Percentiles rank a stretch among this genome's conserved stretches.
These are phyloP conservation scores for Diaporthe capsici DNA, from an alignment of 2,329 filamentous ascomycete genomes.

Conservation along the genomic window DNA sequence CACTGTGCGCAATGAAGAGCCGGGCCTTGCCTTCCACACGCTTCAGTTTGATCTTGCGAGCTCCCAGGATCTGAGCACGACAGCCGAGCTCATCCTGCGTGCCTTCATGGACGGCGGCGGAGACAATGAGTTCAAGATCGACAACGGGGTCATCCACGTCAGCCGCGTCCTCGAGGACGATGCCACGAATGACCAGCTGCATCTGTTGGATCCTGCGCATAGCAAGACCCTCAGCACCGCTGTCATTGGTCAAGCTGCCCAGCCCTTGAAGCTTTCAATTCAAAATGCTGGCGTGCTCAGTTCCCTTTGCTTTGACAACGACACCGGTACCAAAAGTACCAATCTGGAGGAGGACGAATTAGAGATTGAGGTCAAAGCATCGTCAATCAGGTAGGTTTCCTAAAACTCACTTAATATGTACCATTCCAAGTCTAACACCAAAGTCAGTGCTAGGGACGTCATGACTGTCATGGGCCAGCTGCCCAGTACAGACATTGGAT, in stretches of 20 bases:
- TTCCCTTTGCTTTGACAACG: neutral
- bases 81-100: conserved; percentile 1
- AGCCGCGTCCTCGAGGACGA: neutral
- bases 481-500: conserved; percentile 43
- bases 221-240: conserved; percentile 1
- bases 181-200: neutral
- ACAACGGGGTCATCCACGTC: neutral
- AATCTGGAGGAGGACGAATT: neutral
- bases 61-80: neutral
- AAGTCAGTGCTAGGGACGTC: conserved; percentile 48
- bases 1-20: neutral
- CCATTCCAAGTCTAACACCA: neutral
- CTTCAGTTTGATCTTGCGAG: neutral
- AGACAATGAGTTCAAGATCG: neutral
- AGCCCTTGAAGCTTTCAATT: neutral
- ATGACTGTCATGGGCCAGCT: conserved; percentile 51
- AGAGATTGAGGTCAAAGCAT: neutral
- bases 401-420: neutral
- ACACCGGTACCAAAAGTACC: neutral
- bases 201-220: neutral
- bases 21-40: neutral
- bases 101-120: neutral
- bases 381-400: neutral
- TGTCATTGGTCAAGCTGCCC: neutral
- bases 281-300: neutral